phyloP scores from a whole-genome alignment of 768 basidiomycete genomes.

The Boletus pseudo-olivaceus region DNA sequence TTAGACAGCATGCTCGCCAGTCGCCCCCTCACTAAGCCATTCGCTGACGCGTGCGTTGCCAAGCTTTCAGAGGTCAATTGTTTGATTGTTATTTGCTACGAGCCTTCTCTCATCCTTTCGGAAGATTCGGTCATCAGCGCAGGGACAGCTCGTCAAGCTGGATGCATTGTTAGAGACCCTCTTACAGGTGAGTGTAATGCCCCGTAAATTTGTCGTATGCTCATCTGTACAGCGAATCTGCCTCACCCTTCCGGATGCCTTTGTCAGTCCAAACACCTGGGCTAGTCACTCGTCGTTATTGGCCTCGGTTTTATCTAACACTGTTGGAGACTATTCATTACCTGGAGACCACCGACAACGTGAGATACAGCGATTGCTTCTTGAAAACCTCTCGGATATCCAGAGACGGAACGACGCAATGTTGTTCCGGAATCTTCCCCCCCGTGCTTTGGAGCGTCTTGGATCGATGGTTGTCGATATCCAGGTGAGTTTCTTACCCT shows the following conservation, averaged over 20 bases:
- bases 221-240: slow-evolving; percentile 52
- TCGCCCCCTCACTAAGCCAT: slow-evolving; percentile 65
- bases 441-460: slow-evolving; percentile 55
- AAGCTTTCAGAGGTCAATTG: slow-evolving; percentile 61
- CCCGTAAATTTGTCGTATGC: neutral
- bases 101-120: slow-evolving; percentile 2
- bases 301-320: slow-evolving; percentile 39
- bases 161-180: slow-evolving; percentile 52
- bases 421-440: slow-evolving; percentile 64
- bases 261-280: slow-evolving; percentile 73
- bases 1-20: slow-evolving; percentile 62
- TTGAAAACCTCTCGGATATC: slow-evolving; percentile 64
- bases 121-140: slow-evolving; percentile 56
- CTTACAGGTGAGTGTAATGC: slow-evolving; percentile 50
- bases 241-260: slow-evolving; percentile 68
- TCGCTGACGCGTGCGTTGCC: slow-evolving; percentile 65
- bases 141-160: slow-evolving; percentile 52
- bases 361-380: slow-evolving; percentile 46
- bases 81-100: neutral
- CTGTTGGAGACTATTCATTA: slow-evolving; percentile 26
- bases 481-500: slow-evolving; percentile 32
- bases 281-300: slow-evolving; percentile 43
- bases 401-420: slow-evolving; percentile 78
- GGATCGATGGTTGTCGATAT: slow-evolving; percentile 59
- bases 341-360: slow-evolving; percentile 33